These are phyloP conservation scores for Claviceps sp. DNA, from an alignment of 2,329 filamentous ascomycete genomes.

Conservation along the genomic window DNA sequence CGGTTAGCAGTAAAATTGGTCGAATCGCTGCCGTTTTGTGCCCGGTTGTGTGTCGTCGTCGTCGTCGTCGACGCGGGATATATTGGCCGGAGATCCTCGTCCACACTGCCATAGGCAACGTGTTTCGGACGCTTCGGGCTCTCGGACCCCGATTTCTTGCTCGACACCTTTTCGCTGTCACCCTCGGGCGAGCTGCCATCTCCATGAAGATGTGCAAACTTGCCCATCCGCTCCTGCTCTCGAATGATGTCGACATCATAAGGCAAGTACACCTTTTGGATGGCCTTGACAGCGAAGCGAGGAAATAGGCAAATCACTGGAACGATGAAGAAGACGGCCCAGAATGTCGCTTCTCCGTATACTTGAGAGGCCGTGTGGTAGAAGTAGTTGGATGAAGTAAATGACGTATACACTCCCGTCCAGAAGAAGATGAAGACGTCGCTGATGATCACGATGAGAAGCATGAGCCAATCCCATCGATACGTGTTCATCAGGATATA, in stretches of 20 bases:
- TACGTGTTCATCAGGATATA: slow-evolving; percentile 96
- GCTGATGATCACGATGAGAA: slow-evolving; percentile 70
- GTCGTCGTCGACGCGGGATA: slow-evolving; percentile 86
- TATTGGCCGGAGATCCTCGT: slow-evolving; percentile 83
- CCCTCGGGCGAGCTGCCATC: slow-evolving; percentile 23
- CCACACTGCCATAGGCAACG: slow-evolving; percentile 48
- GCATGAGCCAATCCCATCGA: slow-evolving; percentile 94
- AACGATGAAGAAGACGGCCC: slow-evolving; percentile 69
- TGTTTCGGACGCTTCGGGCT: slow-evolving; percentile 43
- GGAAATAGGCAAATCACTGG: slow-evolving; percentile 75
- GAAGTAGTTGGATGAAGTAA: slow-evolving; percentile 39
- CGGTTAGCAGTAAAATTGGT: slow-evolving; percentile 72
- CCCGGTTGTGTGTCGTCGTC: slow-evolving; percentile 61
- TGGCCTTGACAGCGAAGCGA: slow-evolving; percentile 70
- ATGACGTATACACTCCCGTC: slow-evolving; percentile 70
- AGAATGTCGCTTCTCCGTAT: slow-evolving; percentile 73
- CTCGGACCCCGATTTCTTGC: slow-evolving; percentile 39
- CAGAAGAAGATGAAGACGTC: slow-evolving; percentile 86
- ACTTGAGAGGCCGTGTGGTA: slow-evolving; percentile 68
- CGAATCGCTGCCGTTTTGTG: slow-evolving; percentile 85
- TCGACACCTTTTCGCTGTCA: slow-evolving; percentile 24
- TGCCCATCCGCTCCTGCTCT: slow-evolving; percentile 74
- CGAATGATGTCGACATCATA: slow-evolving; percentile 91
- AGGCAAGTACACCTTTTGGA: slow-evolving; percentile 91
- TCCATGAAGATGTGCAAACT: slow-evolving; percentile 55